Evolutionary conservation across 2,329 filamentous ascomycete genomes (phyloP), one percentile per base, ranked within the genome.

Genomic region (Meredithiella fracta): DNA sequence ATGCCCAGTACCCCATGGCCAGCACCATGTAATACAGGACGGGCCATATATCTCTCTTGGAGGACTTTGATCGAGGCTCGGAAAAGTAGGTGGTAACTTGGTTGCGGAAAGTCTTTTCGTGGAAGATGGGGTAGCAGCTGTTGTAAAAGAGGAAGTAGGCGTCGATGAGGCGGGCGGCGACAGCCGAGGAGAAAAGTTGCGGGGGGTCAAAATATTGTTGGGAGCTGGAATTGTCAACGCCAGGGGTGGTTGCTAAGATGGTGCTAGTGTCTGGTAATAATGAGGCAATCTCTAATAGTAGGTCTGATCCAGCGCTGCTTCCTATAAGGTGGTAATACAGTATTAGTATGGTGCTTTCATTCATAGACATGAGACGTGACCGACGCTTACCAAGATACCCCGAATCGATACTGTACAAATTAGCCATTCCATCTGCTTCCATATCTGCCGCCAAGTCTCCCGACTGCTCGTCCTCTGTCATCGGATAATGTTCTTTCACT

Each of bases 101-200:
- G 5, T 65, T 69, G 14, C 72, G 65, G 57, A 75, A 75, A 0
- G 69, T 70, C 2, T 69, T 65, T 54, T 74, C 72, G 53, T 75
- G 70, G 1, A 75, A 61, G 6, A 74, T 66, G 0, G 72, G 73
- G 56, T 73, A 75, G 26, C 67, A 68, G 20, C 68, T 61, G 59
- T 75, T 71, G 59, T 72, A 73, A 17, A 68, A 63, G 1, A 63
- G 61, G 57, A 75, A 75, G 59, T 73, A 73, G 0, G 68, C 65
- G 47, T 69, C 65, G 9, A 71, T 67, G 56, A 71, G 56, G 2
- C 60, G 61, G 17, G 59, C 58, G 8, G 58, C 59, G 22, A 61
- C 51, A 1, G 60, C 59, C 0, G 59, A 54, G 1, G 49, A 54
- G 3, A 54, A 42, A 20, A 61, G 55, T 7, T 60, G 47, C 40